Evolutionary conservation across 2,329 filamentous ascomycete genomes (phyloP), one percentile per base, ranked within the genome.

Genomic region (Neodidymelliopsis sp.): DNA sequence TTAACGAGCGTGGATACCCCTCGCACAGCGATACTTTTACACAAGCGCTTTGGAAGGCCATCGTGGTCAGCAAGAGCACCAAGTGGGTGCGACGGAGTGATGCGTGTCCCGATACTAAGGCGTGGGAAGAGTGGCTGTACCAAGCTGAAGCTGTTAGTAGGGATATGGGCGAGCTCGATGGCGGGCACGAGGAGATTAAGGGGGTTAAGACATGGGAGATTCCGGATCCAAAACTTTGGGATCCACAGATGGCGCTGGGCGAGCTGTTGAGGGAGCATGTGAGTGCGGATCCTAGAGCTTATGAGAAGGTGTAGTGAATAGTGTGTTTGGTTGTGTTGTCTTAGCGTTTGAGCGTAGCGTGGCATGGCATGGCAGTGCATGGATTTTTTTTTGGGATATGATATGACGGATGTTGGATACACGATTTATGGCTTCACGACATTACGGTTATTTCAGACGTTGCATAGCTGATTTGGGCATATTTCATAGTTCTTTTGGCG

Each of bases 11-110:
- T 40, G 61, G 63, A 7, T 66, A 37, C 35, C 66, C 63, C 12
- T 68, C 62, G n/a, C 29, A 59, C 2, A 74, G 71, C 38, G 24
- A 59, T 0, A 70, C 63, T 0, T 81, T 78, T 57, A 81, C 79
- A 0, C 65, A 77, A 42, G 78, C 78, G 1, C 63, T 81, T 0
- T 81, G 76, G 75, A 78, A 76, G 53, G 74, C 74, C 1, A 78
- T 81, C 20, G 67, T 78, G 0, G 69, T 79, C 7, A 76, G 75
- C 3, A 75, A 77, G 37, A 70, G 65, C 13, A 74, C 62, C 0
- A 63, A 67, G 2, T 81, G 79, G 78, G 72, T 79, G 2, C 57
- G 59, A 15, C 60, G 63, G 37, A 71, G 69, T n/a, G 65, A 71
- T 7, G 72, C 74, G 4, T 75, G 74, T 4, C 77, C 76, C 0